Percentiles rank a stretch among this genome's conserved stretches.
phyloP scores from a whole-genome alignment of 2,329 filamentous ascomycete genomes.

The Neopestalotiopsis sp. region DNA sequence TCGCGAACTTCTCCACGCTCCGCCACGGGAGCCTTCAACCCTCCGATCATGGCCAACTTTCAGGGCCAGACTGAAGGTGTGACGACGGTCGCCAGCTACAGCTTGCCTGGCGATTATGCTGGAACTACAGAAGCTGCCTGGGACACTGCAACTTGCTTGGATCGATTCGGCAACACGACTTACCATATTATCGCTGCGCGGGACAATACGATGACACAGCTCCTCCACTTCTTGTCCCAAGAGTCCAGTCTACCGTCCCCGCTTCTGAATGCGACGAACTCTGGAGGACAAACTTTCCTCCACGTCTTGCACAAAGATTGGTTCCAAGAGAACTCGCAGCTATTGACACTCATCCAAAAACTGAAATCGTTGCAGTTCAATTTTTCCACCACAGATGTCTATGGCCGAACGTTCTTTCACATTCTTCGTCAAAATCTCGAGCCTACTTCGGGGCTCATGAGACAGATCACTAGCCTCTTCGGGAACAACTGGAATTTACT shows the following conservation, averaged over 20 bases:
- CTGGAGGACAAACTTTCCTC: slow-evolving; percentile 37
- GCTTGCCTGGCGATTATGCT: slow-evolving; percentile 57
- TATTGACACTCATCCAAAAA: slow-evolving; percentile 28
- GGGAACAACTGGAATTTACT: slow-evolving; percentile 30
- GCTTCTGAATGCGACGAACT: slow-evolving; percentile 32
- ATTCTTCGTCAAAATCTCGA: slow-evolving; percentile 35
- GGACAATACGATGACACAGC: slow-evolving; percentile 20
- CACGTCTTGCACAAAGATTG: slow-evolving; percentile 37
- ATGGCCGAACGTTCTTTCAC: slow-evolving; percentile 36
- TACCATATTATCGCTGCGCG: slow-evolving; percentile 45
- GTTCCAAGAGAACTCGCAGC: slow-evolving; percentile 28
- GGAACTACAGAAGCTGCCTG: slow-evolving; percentile 25
- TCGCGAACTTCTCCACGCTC: slow-evolving; percentile 16
- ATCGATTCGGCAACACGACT: slow-evolving; percentile 58
- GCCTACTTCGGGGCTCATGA: slow-evolving; percentile 23
- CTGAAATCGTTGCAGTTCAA: slow-evolving; percentile 29
- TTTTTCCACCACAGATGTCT: slow-evolving; percentile 32
- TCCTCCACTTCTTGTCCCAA: slow-evolving; percentile 27
- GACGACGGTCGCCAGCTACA: slow-evolving; percentile 29
- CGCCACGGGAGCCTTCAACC: background rate
- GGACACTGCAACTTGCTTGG: slow-evolving; percentile 25
- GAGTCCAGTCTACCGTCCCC: slow-evolving; percentile 25
- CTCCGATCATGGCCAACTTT: background rate
- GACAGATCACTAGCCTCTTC: slow-evolving; percentile 29
- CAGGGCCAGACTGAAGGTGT: slow-evolving; percentile 5